phyloP scores from a whole-genome alignment of 139 green algal species.

The Spirogloea muscicola region DNA sequence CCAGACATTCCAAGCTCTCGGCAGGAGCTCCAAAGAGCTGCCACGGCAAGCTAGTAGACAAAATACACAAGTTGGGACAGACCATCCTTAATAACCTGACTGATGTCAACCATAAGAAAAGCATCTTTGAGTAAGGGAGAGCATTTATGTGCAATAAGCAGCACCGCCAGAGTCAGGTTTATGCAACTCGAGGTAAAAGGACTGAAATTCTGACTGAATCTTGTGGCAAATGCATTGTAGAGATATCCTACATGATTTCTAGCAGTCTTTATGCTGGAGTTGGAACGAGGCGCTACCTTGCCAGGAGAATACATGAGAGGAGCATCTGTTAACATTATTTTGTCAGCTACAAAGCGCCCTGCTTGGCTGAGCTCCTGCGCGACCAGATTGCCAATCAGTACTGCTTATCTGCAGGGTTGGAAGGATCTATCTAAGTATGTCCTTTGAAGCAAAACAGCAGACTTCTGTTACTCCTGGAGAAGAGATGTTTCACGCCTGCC shows the following conservation, averaged over 20 bases:
- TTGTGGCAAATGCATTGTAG: too few species aligned
- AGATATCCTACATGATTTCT: too few species aligned
- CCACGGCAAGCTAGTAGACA: slow-evolving; percentile 1
- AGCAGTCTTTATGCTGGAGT: too few species aligned
- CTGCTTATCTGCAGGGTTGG: background rate
- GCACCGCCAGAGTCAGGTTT: too few species aligned
- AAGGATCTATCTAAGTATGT: background rate
- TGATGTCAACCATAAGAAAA: background rate
- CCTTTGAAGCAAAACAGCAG: too few species aligned
- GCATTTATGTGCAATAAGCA: too few species aligned
- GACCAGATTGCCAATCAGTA: background rate
- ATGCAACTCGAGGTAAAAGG: too few species aligned
- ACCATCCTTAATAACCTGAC: background rate
- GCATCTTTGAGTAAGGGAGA: background rate
- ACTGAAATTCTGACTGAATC: too few species aligned
- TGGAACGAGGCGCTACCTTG: too few species aligned
- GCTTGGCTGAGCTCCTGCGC: slow-evolving; percentile 7
- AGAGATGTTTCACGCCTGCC: too few species aligned
- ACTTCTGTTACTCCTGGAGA: too few species aligned
- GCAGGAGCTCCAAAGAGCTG: background rate
- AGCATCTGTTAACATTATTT: slow-evolving; percentile 34
- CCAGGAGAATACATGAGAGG: slow-evolving; percentile 25
- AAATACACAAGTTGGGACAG: background rate
- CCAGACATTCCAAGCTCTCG: background rate
- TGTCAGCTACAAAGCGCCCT: background rate